Percentiles rank a stretch among this genome's conserved stretches.
These are phyloP conservation scores for Meira miltonrushii DNA, from an alignment of 1,284 basidiomycete species.

Conservation along the genomic window DNA sequence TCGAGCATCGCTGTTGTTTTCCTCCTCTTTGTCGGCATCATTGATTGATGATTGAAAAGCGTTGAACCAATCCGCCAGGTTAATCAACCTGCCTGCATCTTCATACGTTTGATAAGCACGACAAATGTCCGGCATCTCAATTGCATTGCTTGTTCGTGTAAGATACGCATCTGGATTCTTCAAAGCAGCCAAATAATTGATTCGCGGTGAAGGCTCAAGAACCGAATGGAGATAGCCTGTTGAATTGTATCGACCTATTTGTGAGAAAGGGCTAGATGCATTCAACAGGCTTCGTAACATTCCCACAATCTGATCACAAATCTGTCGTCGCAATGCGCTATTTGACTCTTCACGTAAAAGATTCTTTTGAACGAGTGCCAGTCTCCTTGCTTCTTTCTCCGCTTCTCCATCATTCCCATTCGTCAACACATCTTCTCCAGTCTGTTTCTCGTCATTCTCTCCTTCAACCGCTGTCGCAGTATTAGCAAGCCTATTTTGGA, in stretches of 20 bases:
- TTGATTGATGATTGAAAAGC: constrained; percentile 38
- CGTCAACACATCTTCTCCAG: not conserved
- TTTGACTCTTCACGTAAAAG: not conserved
- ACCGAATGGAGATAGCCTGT: not conserved
- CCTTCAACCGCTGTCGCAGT: not conserved
- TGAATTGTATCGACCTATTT: not conserved
- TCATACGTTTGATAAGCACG: constrained; percentile 34
- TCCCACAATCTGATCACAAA: not conserved
- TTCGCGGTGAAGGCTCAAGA: constrained; percentile 2
- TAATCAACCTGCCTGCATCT: constrained; percentile 44
- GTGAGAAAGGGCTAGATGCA: not conserved
- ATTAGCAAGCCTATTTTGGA: not conserved
- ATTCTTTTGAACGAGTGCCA: not conserved
- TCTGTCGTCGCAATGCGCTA: not conserved
- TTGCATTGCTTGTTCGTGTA: not conserved
- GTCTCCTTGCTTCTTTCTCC: not conserved
- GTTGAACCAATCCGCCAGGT: constrained; percentile 46
- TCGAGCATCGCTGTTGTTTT: not conserved
- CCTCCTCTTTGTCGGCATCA: not conserved
- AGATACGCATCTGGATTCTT: not conserved
- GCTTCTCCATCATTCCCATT: not conserved
- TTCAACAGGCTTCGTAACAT: not conserved
- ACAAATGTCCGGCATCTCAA: constrained; percentile 33
- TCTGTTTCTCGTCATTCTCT: not conserved
- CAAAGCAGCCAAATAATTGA: not conserved